phyloP scores from a whole-genome alignment of 164 flowering plant genomes.

The Berberis vulgaris region DNA sequence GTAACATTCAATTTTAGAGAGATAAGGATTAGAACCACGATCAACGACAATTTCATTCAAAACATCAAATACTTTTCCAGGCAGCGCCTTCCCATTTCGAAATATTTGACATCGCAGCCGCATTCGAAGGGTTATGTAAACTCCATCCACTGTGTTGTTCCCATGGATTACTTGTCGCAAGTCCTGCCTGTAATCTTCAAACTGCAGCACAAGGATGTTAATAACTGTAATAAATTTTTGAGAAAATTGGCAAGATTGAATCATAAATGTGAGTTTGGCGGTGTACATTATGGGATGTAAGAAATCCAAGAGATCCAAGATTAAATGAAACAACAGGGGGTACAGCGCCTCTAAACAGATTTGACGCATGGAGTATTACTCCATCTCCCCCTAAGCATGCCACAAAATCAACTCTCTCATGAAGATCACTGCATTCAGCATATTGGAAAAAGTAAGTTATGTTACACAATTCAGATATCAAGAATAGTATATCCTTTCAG shows the following conservation, averaged over 20 bases:
- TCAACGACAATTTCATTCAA: conserved; percentile 94
- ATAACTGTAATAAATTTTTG: conserved; percentile 2
- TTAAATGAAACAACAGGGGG: conserved; percentile 98
- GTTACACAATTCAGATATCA: neutral
- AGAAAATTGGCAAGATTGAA: conserved; percentile 1
- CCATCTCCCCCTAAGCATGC: conserved; percentile 99
- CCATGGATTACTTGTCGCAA: conserved; percentile 85
- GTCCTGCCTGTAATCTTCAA: conserved; percentile 74
- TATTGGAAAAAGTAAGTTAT: neutral
- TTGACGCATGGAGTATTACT: conserved; percentile 94
- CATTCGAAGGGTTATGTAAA: conserved; percentile 95
- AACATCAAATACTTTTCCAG: conserved; percentile 93
- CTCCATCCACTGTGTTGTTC: conserved; percentile 78
- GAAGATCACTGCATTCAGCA: conserved; percentile 68
- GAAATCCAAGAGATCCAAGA: conserved; percentile 98
- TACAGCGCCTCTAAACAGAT: conserved; percentile 85
- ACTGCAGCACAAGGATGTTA: conserved; percentile 33
- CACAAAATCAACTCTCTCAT: conserved; percentile 93
- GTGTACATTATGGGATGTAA: conserved; percentile 87
- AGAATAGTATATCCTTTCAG: neutral
- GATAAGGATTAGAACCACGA: conserved; percentile 97
- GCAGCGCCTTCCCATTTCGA: conserved; percentile 88
- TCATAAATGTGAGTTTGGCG: conserved; percentile 8
- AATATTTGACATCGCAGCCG: conserved; percentile 88
- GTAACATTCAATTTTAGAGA: conserved; percentile 95